These are phyloP conservation scores for Mycosarcoma mackinlayi DNA, from an alignment of 1,284 basidiomycete genomes.

Conservation along the genomic window DNA sequence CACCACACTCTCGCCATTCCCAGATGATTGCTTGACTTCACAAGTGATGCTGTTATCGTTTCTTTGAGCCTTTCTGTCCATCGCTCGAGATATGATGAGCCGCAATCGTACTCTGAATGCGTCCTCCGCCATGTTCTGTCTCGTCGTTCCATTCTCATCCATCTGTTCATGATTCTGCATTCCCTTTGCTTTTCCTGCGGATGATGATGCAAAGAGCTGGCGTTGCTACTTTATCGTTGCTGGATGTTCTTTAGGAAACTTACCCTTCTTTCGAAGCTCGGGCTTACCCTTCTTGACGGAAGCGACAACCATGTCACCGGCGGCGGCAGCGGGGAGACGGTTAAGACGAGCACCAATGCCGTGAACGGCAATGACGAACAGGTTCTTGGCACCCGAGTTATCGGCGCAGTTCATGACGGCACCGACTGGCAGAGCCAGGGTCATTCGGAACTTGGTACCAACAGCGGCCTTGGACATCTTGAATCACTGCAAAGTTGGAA, in stretches of 20 bases:
- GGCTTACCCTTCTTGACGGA: conserved; percentile 99
- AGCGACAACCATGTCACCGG: conserved; percentile 98
- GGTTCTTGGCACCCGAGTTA: conserved; percentile 98
- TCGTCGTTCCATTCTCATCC: too few species aligned
- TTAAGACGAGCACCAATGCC: conserved; percentile 96
- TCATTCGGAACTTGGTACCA: conserved; percentile 95
- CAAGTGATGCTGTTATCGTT: too few species aligned
- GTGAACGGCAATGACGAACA: conserved; percentile 89
- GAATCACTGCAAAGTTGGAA: conserved; percentile 35
- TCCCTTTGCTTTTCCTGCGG: too few species aligned
- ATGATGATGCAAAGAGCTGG: conserved; percentile 10
- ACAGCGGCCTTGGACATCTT: conserved; percentile 70
- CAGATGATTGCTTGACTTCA: too few species aligned
- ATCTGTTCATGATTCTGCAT: too few species aligned
- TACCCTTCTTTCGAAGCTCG: conserved; percentile 99
- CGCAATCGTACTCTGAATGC: too few species aligned
- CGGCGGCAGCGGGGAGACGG: conserved; percentile 96
- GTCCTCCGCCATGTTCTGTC: too few species aligned
- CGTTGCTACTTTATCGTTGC: not conserved
- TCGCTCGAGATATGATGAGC: too few species aligned
- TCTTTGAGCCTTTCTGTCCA: too few species aligned
- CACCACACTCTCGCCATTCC: too few species aligned
- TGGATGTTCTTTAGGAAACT: conserved; percentile 67
- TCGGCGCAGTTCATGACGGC: conserved; percentile 99
- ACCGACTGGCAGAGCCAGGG: conserved; percentile 84